Percentiles rank a stretch among this genome's conserved stretches.
Conservation (phyloP, 2,329 filamentous ascomycete genomes). For the Septoria linicola region DNA sequence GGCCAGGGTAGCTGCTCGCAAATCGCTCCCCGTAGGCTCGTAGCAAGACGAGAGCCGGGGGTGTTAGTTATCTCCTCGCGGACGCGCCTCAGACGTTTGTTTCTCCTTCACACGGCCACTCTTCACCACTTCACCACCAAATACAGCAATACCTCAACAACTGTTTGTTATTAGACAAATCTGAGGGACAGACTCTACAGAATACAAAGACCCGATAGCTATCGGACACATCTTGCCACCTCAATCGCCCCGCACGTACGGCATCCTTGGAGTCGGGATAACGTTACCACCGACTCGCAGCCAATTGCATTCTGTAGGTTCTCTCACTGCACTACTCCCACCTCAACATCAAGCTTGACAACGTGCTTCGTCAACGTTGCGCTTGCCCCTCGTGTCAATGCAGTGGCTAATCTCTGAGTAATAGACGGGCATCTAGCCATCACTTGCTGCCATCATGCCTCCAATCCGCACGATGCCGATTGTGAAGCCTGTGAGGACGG, state of each 20-base stretch:
- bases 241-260: constrained; percentile 18
- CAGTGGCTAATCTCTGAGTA: background rate
- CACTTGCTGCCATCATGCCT: constrained; percentile 30
- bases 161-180: constrained; percentile 37
- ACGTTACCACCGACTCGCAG: constrained; percentile 6
- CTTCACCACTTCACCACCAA: background rate
- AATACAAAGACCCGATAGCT: constrained; percentile 3
- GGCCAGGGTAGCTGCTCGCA: constrained; percentile 4
- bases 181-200: constrained; percentile 12
- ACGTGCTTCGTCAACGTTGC: background rate
- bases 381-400: background rate
- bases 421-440: constrained; percentile 1
- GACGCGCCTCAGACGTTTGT: constrained; percentile 1
- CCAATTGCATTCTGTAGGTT: background rate
- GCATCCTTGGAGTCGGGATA: constrained; percentile 14
- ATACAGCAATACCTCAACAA: constrained; percentile 15
- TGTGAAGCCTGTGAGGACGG: constrained; percentile 58
- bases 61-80: background rate
- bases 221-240: constrained; percentile 16
- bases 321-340: background rate
- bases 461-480: constrained; percentile 41
- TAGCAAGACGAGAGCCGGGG: background rate
- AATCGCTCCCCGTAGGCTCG: constrained; percentile 8
- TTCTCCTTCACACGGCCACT: background rate
- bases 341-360: background rate